These are phyloP conservation scores for Rhytidiadelphus loreus DNA, from an alignment of 225 moss, liverwort and hornwort genomes.

Conservation along the genomic window DNA sequence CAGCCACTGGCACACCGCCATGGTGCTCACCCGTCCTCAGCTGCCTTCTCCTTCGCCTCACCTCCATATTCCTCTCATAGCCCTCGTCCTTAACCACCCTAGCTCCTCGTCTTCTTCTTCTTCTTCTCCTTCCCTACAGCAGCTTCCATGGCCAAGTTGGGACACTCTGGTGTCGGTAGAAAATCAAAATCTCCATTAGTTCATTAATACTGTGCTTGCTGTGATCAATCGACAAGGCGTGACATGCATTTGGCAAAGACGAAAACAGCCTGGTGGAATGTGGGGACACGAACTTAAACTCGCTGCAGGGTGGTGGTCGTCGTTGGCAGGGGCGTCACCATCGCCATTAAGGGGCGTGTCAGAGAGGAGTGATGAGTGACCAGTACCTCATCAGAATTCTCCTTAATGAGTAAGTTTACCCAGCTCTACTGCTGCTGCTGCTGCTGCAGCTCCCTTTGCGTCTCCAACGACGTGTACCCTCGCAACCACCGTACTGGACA, in stretches of 20 bases:
- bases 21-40: neutral
- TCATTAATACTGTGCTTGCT: neutral
- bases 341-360: conserved; percentile 23
- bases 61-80: conserved; percentile 11
- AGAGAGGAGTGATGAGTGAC: conserved; percentile 24
- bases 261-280: neutral
- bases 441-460: neutral
- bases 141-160: neutral
- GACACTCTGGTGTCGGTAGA: neutral
- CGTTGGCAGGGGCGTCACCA: conserved; percentile 16
- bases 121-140: neutral
- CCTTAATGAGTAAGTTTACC: neutral
- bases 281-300: neutral
- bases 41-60: neutral
- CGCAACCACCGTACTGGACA: conserved; percentile 2
- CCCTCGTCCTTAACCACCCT: neutral
- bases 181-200: neutral
- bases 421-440: neutral
- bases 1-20: conserved; percentile 14
- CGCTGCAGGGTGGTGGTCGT: neutral
- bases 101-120: neutral
- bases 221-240: neutral
- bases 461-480: neutral
- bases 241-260: neutral
- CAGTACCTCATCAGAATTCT: conserved; percentile 1